Base-by-base conservation (phyloP, 805 yeast genomes). In the Huiozyma sinensis region DNA sequence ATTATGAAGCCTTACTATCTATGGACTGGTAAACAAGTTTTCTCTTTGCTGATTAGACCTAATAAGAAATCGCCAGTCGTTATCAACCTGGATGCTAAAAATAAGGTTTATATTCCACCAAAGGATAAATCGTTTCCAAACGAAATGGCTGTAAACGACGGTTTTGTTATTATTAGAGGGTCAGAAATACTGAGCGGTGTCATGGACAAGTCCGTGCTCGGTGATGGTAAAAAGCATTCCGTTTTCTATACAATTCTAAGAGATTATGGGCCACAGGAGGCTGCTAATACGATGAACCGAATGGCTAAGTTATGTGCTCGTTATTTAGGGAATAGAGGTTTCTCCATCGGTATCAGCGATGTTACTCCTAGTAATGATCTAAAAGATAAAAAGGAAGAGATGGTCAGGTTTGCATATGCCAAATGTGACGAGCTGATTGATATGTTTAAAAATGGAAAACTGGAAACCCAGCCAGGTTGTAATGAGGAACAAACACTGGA, bases 281-380 rank as follows among this genome's bases (percentile, higher is more conserved):
- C 98, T 1, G 96, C 96, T 3, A 70, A 68, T 28, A 95, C 97
- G 6, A 92, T 92, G 98, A 90, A 94, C 65, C 73, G 98, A 61
- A 89, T 92, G 97, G 96, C 99, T n/a, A 94, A 94, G 66, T 67
- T 94, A 55, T 89, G 97, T 72, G 97, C 99, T 1, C 72, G 99
- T 57, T 92, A 67, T 63, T 70, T 92, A 58, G 99, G 97, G 48
- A 86, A 89, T 58, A 73, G 97, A 45, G 99, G 99, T 0, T 92
- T 92, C 57, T 87, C 96, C 1, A 94, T 92, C 60, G 99, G 99
- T 66, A 89, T 92, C 55, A 83, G 81, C 54, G 99, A 92, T 66
- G 99, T 92, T 36, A 92, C 96, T 2, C 98, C 99, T 1, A 95
- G 94, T 31, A 66, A 62, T 7, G 81, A 82, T 41, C 75, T 92